Evolutionary conservation across 2,329 filamentous ascomycete species (phyloP).

Genomic region (Pseudogymnoascus sp.): DNA sequence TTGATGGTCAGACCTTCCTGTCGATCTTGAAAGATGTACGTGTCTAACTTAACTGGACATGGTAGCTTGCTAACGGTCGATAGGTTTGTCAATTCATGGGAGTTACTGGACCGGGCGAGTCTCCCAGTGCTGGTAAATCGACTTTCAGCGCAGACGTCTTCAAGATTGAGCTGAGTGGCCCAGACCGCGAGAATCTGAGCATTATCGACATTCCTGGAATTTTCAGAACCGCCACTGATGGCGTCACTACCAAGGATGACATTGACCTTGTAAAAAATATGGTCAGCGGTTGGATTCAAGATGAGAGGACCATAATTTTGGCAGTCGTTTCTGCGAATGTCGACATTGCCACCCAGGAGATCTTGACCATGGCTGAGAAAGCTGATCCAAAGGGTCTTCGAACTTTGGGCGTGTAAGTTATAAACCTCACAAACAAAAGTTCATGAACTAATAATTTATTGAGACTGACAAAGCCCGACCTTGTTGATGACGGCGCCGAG

Average conservation of each 20-base stretch:
- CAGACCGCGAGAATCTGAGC: constrained; percentile 42
- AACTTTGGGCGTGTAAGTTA: constrained; percentile 10
- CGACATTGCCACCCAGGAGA: constrained; percentile 25
- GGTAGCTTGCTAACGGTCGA: not conserved
- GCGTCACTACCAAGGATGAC: constrained; percentile 29
- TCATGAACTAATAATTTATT: not conserved
- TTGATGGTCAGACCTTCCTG: constrained; percentile 10
- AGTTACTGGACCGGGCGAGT: constrained; percentile 12
- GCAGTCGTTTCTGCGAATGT: constrained; percentile 17
- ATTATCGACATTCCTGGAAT: constrained; percentile 52
- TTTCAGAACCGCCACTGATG: constrained; percentile 32
- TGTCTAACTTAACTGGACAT: not conserved
- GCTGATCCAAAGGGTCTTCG: constrained; percentile 8
- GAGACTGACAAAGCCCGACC: constrained; percentile 46
- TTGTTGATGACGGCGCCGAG: constrained; percentile 34
- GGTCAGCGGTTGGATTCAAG: constrained; percentile 45
- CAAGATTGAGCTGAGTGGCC: constrained; percentile 17
- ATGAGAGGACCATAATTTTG: constrained; percentile 30
- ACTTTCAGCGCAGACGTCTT: constrained; percentile 17
- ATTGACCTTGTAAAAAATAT: constrained; percentile 38
- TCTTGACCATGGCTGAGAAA: constrained; percentile 17
- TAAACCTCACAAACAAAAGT: not conserved
- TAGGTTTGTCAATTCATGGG: constrained; percentile 14
- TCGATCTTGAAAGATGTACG: constrained; percentile 13
- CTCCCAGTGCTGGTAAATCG: not conserved